phyloP scores from a whole-genome alignment of 2,329 filamentous ascomycete genomes.

The Onygenales sp. region DNA sequence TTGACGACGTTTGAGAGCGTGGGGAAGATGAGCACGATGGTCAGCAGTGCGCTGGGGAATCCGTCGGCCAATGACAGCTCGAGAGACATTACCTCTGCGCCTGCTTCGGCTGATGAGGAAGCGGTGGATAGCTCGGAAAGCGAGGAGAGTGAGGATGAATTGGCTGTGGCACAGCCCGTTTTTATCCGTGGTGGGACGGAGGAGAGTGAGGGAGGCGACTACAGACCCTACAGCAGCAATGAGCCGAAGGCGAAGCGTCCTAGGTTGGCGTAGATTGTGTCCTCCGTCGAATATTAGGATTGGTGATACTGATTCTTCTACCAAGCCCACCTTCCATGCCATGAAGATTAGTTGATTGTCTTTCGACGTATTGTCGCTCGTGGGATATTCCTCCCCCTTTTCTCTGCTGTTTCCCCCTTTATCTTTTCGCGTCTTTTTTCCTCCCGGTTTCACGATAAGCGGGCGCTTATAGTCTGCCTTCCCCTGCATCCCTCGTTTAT shows the following conservation, averaged over 20 bases:
- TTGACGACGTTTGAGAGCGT: constrained; percentile 20
- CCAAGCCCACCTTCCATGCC: background rate
- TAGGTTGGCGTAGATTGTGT: constrained; percentile 7
- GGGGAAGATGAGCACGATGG: constrained; percentile 30
- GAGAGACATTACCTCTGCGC: constrained; percentile 4
- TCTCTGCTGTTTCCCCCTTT: background rate
- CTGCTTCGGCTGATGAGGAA: constrained; percentile 4
- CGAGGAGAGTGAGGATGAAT: constrained; percentile 2
- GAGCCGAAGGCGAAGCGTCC: constrained; percentile 13
- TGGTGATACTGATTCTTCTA: too few species aligned
- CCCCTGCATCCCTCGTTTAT: background rate
- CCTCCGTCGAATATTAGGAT: background rate
- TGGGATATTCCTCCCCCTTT: background rate
- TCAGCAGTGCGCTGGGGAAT: constrained; percentile 26
- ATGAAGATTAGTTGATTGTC: too few species aligned
- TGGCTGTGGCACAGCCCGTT: constrained; percentile 9
- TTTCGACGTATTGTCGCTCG: background rate
- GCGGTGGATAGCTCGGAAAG: constrained; percentile 8
- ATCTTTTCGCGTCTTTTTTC: background rate
- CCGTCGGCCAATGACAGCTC: constrained; percentile 3
- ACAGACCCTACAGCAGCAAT: constrained; percentile 9
- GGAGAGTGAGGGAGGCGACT: constrained; percentile 20
- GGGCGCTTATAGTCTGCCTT: background rate
- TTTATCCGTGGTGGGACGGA: constrained; percentile 19
- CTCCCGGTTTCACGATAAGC: too few species aligned